Percentiles rank a stretch among this genome's conserved stretches.
phyloP scores from a whole-genome alignment of 2,329 filamentous ascomycete species.

The Epichloe hybrida region DNA sequence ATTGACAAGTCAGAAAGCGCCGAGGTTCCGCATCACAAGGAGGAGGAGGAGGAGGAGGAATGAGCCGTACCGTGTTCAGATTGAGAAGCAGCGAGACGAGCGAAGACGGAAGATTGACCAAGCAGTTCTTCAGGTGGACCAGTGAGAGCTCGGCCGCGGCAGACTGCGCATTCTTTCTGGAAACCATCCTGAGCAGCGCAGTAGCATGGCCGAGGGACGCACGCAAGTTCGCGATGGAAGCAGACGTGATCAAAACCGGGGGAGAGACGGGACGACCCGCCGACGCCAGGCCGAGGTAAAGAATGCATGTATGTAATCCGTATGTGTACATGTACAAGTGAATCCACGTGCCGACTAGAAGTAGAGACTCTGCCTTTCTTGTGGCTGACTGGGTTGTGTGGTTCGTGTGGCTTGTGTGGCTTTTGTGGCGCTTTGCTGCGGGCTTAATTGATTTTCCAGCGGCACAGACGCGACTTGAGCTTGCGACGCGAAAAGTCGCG shows the following conservation, averaged over 20 bases:
- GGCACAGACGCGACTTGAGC: conserved; percentile 9
- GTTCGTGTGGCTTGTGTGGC: no score
- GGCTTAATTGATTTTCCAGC: conserved; percentile 11
- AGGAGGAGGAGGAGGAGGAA: not conserved
- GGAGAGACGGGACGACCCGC: not conserved
- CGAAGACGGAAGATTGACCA: conserved; percentile 80
- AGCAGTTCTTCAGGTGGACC: conserved; percentile 80
- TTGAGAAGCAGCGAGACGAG: conserved; percentile 77
- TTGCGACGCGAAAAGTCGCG: conserved; percentile 23
- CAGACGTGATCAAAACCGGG: not conserved
- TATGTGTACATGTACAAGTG: no score
- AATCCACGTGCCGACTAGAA: conserved; percentile 23
- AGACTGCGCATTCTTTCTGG: conserved; percentile 43
- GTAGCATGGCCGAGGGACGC: not conserved
- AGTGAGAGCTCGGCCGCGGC: conserved; percentile 73
- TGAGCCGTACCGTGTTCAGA: conserved; percentile 63
- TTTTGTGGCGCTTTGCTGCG: no score
- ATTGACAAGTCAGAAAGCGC: not conserved
- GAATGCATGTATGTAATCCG: no score
- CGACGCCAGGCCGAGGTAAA: conserved; percentile 13
- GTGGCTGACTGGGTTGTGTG: no score
- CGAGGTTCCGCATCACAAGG: not conserved
- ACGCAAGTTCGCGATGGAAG: not conserved
- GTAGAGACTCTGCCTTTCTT: no score
- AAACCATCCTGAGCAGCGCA: conserved; percentile 25